Base-by-base conservation (phyloP, 805 yeast genomes). In the Debaryomyces maramus region DNA sequence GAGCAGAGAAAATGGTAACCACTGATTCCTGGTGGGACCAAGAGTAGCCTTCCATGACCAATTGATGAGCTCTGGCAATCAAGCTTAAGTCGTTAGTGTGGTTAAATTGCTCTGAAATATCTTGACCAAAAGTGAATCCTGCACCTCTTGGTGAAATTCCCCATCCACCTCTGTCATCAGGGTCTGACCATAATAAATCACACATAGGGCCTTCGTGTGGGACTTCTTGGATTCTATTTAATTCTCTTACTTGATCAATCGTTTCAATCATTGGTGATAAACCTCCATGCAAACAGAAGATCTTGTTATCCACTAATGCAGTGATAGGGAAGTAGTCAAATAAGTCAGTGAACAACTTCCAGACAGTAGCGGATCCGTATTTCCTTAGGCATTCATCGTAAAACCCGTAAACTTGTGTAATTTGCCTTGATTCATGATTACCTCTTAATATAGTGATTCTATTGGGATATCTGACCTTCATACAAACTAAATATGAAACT, bases 151-250 rank as follows among this genome's bases (percentile, higher is more conserved):
- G 96, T 58, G 93, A 84, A 51, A 90, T 87, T 47, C 96, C 96
- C 97, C 97, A 90, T 55, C 96, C 97, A 53, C 96, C 96, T 60
- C 97, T 77, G 65, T 90, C 97, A 63, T 90, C 97, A 20, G 97
- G 97, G 65, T 90, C 97, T 3, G 96, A 87, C 97, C 97, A 90
- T 51, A 90, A 72, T 55, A 90, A 73, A 63, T 90, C 97, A 69
- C 97, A 90, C 96, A 90, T 88, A 47, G 96, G 95, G 32, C 97
- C 97, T 63, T 90, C 97, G 59, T 89, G 97, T 29, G 97, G 97
- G 34, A 90, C 96, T 69, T 89, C 97, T 68, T 89, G 97, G 58
- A 86, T 79, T 73, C 97, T 78, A 70, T 88, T 88, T 51, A 89
- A 73, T 55, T 85, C 93, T 60, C 96, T 78, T 23, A 89, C 93